Conservation (phyloP, 73 alveolate species). For the Paramecium primaurelia region DNA sequence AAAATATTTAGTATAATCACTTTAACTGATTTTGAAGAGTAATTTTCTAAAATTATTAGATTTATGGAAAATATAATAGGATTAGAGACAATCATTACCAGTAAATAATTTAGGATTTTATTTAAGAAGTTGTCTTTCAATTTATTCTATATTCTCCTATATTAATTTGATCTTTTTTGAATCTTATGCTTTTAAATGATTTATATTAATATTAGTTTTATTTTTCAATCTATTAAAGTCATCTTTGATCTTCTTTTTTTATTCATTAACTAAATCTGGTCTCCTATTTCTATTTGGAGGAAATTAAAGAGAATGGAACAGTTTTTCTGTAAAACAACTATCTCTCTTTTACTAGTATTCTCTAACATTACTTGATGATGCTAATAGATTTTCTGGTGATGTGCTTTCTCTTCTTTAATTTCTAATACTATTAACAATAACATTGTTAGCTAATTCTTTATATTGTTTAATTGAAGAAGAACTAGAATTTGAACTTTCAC, state of each 20-base stretch:
- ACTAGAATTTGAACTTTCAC: background rate
- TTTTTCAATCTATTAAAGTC: background rate
- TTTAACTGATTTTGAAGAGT: background rate
- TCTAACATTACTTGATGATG: background rate
- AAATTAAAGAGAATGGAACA: background rate
- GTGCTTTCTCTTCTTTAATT: slow-evolving; percentile 9
- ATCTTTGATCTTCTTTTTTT: background rate
- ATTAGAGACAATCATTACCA: background rate
- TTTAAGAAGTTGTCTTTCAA: background rate
- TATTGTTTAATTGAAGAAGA: background rate
- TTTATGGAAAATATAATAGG: background rate
- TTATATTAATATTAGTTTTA: background rate
- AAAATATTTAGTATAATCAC: background rate
- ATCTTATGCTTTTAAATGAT: background rate
- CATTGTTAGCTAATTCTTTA: background rate
- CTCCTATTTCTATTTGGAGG: background rate
- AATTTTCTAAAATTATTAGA: background rate
- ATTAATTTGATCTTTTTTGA: background rate
- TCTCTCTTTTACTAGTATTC: background rate
- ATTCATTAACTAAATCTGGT: background rate
- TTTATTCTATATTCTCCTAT: background rate
- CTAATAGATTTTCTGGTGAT: background rate
- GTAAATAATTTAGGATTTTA: background rate
- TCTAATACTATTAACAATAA: background rate
- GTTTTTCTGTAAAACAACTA: background rate